These are phyloP conservation scores for Umbelopsis ramanniana DNA, from an alignment of 192 early-diverging fungal species.

Conservation along the genomic window DNA sequence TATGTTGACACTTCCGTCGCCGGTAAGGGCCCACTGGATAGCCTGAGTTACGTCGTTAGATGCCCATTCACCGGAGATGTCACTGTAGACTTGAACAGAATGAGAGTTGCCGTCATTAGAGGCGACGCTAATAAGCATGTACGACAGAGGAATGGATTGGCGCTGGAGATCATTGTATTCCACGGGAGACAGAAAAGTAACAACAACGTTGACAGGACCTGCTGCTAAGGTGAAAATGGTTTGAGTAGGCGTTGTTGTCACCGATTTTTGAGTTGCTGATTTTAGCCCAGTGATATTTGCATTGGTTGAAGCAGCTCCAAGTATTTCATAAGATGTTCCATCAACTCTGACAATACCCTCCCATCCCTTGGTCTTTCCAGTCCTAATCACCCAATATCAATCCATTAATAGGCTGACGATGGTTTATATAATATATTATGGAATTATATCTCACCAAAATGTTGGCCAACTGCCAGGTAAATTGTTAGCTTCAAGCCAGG, in stretches of 20 bases:
- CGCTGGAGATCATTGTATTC: slow-evolving; percentile 16
- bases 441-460: neutral
- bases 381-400: neutral
- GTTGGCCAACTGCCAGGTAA: slow-evolving; percentile 7
- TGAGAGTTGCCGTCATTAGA: slow-evolving; percentile 22
- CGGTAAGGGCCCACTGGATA: neutral
- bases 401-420: too few species aligned
- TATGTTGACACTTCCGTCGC: slow-evolving; percentile 2
- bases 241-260: neutral
- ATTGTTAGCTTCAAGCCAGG: neutral
- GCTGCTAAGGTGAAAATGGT: slow-evolving; percentile 2
- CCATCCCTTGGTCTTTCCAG: slow-evolving; percentile 10
- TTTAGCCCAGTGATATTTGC: neutral
- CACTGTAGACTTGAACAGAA: slow-evolving; percentile 10
- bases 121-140: neutral
- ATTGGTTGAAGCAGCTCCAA: slow-evolving; percentile 15
- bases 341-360: slow-evolving; percentile 17
- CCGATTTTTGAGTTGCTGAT: neutral
- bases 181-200: slow-evolving; percentile 21
- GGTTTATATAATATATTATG: neutral
- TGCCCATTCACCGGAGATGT: slow-evolving; percentile 24
- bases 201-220: slow-evolving; percentile 10
- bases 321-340: neutral
- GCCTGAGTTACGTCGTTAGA: slow-evolving; percentile 7
- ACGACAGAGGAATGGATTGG: slow-evolving; percentile 23